These are phyloP conservation scores for Jacaranda copaia DNA, from an alignment of 257 asterid genomes.

Conservation along the genomic window DNA sequence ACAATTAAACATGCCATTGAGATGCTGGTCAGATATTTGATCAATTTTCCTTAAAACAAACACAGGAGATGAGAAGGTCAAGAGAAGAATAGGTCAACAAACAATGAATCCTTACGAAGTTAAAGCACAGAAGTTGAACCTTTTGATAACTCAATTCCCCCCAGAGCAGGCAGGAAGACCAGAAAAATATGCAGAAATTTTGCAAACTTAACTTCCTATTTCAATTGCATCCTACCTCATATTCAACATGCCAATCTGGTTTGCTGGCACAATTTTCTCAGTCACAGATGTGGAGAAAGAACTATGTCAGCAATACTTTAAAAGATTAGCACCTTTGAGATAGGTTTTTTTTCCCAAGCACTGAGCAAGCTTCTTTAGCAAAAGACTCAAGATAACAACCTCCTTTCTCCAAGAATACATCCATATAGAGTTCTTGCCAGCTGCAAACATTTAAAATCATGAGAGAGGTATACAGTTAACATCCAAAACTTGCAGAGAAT, in stretches of 20 bases:
- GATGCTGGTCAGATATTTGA: conserved; percentile 16
- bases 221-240: conserved; percentile 49
- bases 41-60: background rate
- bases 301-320: conserved; percentile 38
- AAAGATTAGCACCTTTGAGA: conserved; percentile 31
- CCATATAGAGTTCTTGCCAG: conserved; percentile 84
- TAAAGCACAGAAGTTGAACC: conserved; percentile 16
- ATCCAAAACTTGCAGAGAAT: background rate
- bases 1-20: background rate
- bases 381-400: conserved; percentile 68
- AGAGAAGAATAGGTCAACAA: conserved; percentile 6
- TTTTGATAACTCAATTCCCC: background rate
- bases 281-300: conserved; percentile 35
- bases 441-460: conserved; percentile 49
- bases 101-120: background rate
- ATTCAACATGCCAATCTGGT: conserved; percentile 35
- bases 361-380: conserved; percentile 36
- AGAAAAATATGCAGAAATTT: background rate
- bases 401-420: conserved; percentile 78
- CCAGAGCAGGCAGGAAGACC: background rate
- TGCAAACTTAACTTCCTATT: background rate
- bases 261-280: conserved; percentile 38
- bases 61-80: background rate
- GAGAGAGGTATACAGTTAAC: background rate
- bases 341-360: conserved; percentile 37